Evolutionary conservation across 495 filamentous ascomycete species (phyloP), one percentile per base, ranked within the genome.

Genomic region (Venustampulla echinocandica): DNA sequence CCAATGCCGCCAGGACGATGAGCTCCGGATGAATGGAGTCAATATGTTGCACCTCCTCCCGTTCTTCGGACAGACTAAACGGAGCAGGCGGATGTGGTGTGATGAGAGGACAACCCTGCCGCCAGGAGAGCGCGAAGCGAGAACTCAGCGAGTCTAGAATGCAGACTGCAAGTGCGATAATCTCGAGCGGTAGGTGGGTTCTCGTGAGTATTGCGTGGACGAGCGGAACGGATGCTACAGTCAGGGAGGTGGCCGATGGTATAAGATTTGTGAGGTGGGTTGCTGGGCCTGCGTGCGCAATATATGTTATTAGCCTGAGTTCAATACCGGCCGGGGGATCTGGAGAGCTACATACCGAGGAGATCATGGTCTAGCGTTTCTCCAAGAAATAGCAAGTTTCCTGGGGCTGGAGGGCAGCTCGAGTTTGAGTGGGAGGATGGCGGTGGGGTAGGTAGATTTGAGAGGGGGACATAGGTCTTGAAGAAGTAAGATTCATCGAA

Each of bases 381-480:
- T 48, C 65, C 67, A 17, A 37, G 18, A 3, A 38, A 34, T 44
- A 69, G 56, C 36, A 62, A 51, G 45, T 61, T 42, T 22, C 61
- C 49, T 47, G 46, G 70, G 60, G 44, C 36, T 2, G 11, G 43
- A 62, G 71, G 53, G 65, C 65, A 39, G 25, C 51, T 36, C 60
- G 62, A 48, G 65, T 66, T 50, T 60, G 64, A 55, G 22, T 46
- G 43, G 4, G 67, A 68, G 18, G 73, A 74, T 5, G 65, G 68
- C 23, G 77, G 77, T 24, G 77, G 77, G 6, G 77, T 81, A 15
- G 77, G 77, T 21, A 81, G 66, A 52, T 73, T 75, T 4, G 76
- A 79, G 22, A 81, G 61, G 13, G 77, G 77, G 23, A 70, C 70
- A 57, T 77, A 81, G 44, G 69, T 76, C 32, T 69, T 65, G 27